Conservation (phyloP, 139 green algal genomes). For the Chlamydomonas sp. region DNA sequence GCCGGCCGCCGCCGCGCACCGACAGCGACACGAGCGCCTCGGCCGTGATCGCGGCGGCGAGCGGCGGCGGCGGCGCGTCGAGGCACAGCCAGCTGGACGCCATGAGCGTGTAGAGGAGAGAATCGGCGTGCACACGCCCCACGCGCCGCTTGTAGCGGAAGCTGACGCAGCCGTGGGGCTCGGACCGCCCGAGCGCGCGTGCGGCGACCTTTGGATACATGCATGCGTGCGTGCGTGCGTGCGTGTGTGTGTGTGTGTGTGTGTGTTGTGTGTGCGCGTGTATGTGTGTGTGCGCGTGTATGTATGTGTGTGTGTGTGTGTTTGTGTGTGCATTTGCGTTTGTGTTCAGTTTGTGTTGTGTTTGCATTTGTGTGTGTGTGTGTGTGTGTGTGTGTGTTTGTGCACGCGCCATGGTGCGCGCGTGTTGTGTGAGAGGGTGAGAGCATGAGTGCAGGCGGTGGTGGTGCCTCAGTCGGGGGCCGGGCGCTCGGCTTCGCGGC, state of each 20-base stretch:
- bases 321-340: too few species aligned
- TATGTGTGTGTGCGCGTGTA: slow-evolving; percentile 8
- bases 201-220: neutral
- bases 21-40: slow-evolving; percentile 8
- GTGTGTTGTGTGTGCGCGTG: too few species aligned
- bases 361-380: too few species aligned
- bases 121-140: neutral
- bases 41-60: slow-evolving; percentile 1
- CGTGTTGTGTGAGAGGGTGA: neutral
- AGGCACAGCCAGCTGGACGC: neutral
- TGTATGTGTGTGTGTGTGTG: too few species aligned
- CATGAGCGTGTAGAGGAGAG: slow-evolving; percentile 8
- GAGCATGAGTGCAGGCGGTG: neutral
- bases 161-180: slow-evolving; percentile 10
- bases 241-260: slow-evolving; percentile 14
- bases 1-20: neutral
- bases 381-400: too few species aligned
- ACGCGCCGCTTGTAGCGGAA: slow-evolving; percentile 9
- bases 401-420: neutral
- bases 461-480: too few species aligned
- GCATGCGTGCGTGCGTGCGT: neutral
- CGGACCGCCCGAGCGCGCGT: slow-evolving; percentile 34
- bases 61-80: neutral
- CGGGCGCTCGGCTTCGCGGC: too few species aligned
- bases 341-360: too few species aligned